Base-by-base conservation (phyloP, 129 eudicot species). In the Dittrichia graveolens region DNA sequence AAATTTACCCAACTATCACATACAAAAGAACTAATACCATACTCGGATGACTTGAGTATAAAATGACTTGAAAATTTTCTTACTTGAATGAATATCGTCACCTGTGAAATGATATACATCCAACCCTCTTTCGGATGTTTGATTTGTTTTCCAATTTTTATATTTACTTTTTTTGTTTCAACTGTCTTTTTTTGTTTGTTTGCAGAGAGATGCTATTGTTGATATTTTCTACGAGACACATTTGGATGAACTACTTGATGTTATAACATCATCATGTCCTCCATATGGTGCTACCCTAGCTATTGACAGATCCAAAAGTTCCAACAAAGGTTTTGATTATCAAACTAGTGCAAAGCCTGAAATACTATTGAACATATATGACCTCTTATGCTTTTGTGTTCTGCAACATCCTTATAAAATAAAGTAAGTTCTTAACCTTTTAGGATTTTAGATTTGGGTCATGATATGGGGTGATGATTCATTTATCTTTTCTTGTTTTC, bases 211-310 rank as follows among this genome's bases (percentile, higher is more conserved):
- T 71, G 65, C 88, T 43, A 79, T 90, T 40, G 78, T 90, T 64
- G 98, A 94, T 67, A 71, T 88, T 65, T 94, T 94, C 81, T 90
- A 84, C 24, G 96, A 94, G 89, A 94, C 75, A 83, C 96, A 90
- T 81, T 79, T 94, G 80, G 84, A 75, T 79, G 91, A 90, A 59
- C 53, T 94, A 78, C 84, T 94, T 87, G 93, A 88, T 63, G 96
- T 79, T 65, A 85, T 94, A 69, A 79, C 90, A 59, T 87, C 89
- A 14, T 85, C 97, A 39, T 89, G 95, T 75, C 77, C 87, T 34
- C 19, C 84, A 46, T 67, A 9, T 65, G 75, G 64, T 54, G 62
- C 61, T 56, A 72, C 66, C 45, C 88, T 46, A 70, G 42, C 44
- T 72, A 67, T 35, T 74, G 61, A 60, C 65, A 67, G 76, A 61